Evolutionary conservation across 2,329 filamentous ascomycete genomes (phyloP), one percentile per base, ranked within the genome.

Genomic region (Gaeumannomyces tritici): DNA sequence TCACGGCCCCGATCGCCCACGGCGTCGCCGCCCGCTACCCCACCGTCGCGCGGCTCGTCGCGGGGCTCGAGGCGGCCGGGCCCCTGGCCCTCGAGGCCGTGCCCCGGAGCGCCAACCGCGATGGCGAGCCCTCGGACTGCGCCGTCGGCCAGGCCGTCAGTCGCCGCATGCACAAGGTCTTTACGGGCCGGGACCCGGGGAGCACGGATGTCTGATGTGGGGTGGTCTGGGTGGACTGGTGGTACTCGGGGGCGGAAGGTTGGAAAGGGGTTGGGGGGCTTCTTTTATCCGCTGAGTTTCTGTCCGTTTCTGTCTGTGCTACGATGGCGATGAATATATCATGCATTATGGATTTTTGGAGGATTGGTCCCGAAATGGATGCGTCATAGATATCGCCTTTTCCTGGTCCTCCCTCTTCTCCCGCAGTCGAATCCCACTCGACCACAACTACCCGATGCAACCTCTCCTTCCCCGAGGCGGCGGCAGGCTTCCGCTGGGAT

Each of bases 1-100:
- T 93, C 21, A 93, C 90, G 7, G 82, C 85, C 0, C 83, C 88
- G 0, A 84, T 91, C 68, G 90, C 90, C 0, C 84, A 88, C 65
- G 89, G 89, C 3, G 83, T 93, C 63, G 80, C 80, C 0, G 76
- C 76, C 1, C 79, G 86, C 70, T 91, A 87, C 70, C 77, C 75
- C 1, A 83, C 75, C 6, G 81, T 89, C 1, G 73, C 77, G 13
- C 74, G 80, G 35, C 73, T 95, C 35, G 79, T 90, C 0, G 73
- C 74, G 1, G 87, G 79, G 0, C 78, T 93, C 61, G 80, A 84
- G 67, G 69, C 72, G 1, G 74, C 79, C 8, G 90, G 90, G 0
- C 85, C 85, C 7, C 70, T 79, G 8, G 79, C 81, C 57, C 72
- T 93, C n/a, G 84, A 88, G 69, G 78, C 82, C 61, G 81, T 90